Evolutionary conservation across 106 monocot genomes (phyloP), one percentile per base, ranked within the genome.

Genomic region (Acorus calamus): DNA sequence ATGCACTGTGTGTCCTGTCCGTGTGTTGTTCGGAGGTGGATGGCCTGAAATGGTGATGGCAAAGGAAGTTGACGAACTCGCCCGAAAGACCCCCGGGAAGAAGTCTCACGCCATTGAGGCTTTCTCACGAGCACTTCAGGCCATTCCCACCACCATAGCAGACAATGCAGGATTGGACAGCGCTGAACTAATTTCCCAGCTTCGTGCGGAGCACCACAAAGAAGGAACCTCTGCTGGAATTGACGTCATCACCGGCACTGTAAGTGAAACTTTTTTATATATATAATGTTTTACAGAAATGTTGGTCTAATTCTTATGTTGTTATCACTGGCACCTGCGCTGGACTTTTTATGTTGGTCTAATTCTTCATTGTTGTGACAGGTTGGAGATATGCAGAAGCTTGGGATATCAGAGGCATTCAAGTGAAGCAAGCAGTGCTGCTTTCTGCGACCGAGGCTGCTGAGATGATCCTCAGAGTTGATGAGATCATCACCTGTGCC

Each of bases 31-130:
- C 48, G 96, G 96, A 6, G 96, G 96, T 57, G 96, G 96, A 50
- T 92, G 96, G 96, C 96, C 96, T 13, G 96, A 98, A 66, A 98
- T 98, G 87, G 74, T 85, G 44, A 98, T 98, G 96, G 61, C 85
- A 59, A 92, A 81, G 69, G 96, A 73, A 9, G 91, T 92, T 5
- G 96, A 98, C 70, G 88, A 83, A 3, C 83, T 98, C 44, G 96
- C 96, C 54, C 78, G 88, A 14, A 80, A 64, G 50, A 98, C 96
- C 11, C 87, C 96, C 52, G 96, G 96, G 47, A 98, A 98, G 63
- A 91, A 79, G 63, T 85, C 96, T 5, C 96, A 88, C 72, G 96
- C 96, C 5, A 92, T 98, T 42, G 96, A 98, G 48, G 91, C 96
- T 28, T 98, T 91, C 52, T 91, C 96, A 0, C 80, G 83, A 46